These are phyloP conservation scores for Tolypocladium capitatum DNA, from an alignment of 2,329 filamentous ascomycete genomes.

Conservation along the genomic window DNA sequence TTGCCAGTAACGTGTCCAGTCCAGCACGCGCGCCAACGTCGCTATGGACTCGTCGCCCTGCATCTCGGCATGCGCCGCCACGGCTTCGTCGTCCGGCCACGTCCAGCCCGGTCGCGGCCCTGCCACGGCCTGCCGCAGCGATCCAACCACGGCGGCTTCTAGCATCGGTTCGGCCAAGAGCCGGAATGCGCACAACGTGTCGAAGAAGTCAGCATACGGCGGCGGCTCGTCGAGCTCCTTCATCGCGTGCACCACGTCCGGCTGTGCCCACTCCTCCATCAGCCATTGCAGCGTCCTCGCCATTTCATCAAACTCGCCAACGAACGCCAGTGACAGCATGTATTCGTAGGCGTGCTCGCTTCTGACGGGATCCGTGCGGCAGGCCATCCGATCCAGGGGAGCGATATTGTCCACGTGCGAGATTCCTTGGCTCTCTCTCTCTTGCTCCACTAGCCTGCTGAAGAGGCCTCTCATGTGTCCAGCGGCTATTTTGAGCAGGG, in stretches of 20 bases:
- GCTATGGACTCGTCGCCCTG: conserved; percentile 12
- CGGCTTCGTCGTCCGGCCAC: conserved; percentile 26
- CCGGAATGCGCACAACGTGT: conserved; percentile 33
- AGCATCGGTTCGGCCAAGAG: conserved; percentile 32
- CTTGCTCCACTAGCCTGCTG: conserved; percentile 11
- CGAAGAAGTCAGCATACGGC: conserved; percentile 18
- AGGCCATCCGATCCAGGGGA: conserved; percentile 19
- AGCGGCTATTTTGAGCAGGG: conserved; percentile 9
- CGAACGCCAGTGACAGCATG: conserved; percentile 47
- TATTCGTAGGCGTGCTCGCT: conserved; percentile 39
- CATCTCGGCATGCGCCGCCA: conserved; percentile 19
- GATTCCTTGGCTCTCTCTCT: conserved; percentile 9
- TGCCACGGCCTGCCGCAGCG: conserved; percentile 16
- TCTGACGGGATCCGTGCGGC: conserved; percentile 18
- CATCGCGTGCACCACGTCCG: conserved; percentile 21
- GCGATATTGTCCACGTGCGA: conserved; percentile 11
- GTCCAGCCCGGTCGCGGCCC: conserved; percentile 13
- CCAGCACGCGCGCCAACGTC: conserved; percentile 12
- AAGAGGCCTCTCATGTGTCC: conserved; percentile 15
- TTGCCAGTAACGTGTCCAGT: conserved; percentile 3
- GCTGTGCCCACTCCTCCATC: conserved; percentile 28
- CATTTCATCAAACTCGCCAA: conserved; percentile 47
- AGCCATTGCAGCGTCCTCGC: conserved; percentile 47
- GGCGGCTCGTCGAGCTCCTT: conserved; percentile 20
- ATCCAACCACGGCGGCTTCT: conserved; percentile 13